Evolutionary conservation across 23 red algal genomes (phyloP), one percentile per base, ranked within the genome.

Genomic region (Gracilaria vermiculophylla): DNA sequence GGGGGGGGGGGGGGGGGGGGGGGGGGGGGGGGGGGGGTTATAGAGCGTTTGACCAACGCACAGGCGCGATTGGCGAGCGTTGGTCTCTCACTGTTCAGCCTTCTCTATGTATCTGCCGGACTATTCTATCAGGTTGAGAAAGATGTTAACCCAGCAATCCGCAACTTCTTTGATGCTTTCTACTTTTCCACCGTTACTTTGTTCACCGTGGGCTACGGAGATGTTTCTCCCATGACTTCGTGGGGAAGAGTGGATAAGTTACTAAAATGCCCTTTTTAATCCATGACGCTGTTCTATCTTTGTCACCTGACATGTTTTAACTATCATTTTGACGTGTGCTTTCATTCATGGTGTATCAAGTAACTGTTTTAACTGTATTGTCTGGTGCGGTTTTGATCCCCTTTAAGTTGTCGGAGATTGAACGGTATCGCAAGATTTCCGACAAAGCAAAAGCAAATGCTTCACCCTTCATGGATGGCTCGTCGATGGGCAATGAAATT

Each of bases 111-210:
- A 9, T 81, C 87, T 64, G 87, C 87, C 17, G 87, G 87, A 31
- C 55, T 91, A 42, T 91, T 91, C 74, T 91, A 91, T 58, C 75
- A 81, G 56, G 42, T 80, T 69, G 87, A 91, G 58, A 91, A 91
- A 35, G 87, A 70, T 51, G 87, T 81, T 35, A 91, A 91, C 62
- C 87, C 87, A 28, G 74, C 29, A 0, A 64, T 91, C 17, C 57
- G 32, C 3, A 91, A 81, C 76, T 81, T 91, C 61, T 91, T 91
- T 48, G 87, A 80, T 42, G 87, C 87, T 48, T 91, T 91, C 39
- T 91, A 91, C 69, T 91, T 70, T 53, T 80, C 87, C 20, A 91
- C 76, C 11, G 47, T 81, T 41, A 91, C 87, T 27, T 57, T 91
- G 17, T 81, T 81, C 43, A 91, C 87, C 10, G 87, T 91, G 24